Evolutionary conservation across 768 basidiomycete genomes (phyloP).

Genomic region (Auricularia sp.): DNA sequence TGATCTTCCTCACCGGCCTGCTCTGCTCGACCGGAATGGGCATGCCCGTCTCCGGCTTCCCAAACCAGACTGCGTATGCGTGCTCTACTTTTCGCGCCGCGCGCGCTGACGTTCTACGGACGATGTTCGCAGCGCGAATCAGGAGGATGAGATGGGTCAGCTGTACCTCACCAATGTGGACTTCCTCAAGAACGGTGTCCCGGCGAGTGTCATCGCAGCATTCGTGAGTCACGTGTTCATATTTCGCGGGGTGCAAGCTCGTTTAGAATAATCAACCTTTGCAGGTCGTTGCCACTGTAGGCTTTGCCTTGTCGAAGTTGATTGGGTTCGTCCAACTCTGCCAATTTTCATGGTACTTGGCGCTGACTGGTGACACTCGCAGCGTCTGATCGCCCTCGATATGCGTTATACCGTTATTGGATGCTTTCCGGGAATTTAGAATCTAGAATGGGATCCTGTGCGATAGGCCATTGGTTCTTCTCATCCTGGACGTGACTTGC

Average conservation of each 20-base stretch:
- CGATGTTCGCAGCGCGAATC: constrained; percentile 54
- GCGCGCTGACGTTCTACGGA: not conserved
- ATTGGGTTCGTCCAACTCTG: constrained; percentile 39
- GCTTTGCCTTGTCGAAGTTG: constrained; percentile 63
- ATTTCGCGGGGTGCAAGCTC: constrained; percentile 1
- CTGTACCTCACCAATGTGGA: constrained; percentile 77
- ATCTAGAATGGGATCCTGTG: too few species aligned
- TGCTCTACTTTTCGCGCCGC: not conserved
- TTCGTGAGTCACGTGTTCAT: constrained; percentile 43
- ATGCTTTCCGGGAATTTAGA: too few species aligned
- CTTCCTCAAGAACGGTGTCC: constrained; percentile 89
- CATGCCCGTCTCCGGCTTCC: constrained; percentile 98
- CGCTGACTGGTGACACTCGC: too few species aligned
- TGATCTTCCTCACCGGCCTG: constrained; percentile 88
- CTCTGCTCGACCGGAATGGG: constrained; percentile 97
- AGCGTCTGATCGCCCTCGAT: too few species aligned
- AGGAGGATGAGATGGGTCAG: constrained; percentile 90
- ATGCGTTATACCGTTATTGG: too few species aligned
- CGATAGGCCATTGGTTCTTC: too few species aligned
- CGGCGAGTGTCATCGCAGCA: constrained; percentile 85
- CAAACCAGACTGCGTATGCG: constrained; percentile 88
- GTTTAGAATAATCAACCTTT: constrained; percentile 5
- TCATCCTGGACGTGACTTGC: too few species aligned
- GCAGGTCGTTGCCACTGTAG: constrained; percentile 79
- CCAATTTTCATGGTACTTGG: too few species aligned